Percentiles rank a stretch among this genome's conserved stretches.
These are phyloP conservation scores for Aspergillus sp. DNA, from an alignment of 2,329 filamentous ascomycete species.

Conservation along the genomic window DNA sequence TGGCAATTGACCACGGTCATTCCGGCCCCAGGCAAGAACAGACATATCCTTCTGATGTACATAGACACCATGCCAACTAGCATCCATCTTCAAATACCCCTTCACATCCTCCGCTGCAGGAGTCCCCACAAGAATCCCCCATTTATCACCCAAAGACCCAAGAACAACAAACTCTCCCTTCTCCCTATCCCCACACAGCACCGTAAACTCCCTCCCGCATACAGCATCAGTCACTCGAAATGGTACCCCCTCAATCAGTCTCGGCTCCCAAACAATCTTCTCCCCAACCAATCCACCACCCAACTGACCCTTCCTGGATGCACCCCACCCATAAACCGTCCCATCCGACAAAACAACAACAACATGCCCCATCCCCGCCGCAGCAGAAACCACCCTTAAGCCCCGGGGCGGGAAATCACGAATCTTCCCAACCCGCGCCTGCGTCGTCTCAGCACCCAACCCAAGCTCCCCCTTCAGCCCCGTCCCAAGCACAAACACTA, in stretches of 20 bases:
- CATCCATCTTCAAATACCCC: conserved; percentile 64
- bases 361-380: conserved; percentile 75
- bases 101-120: conserved; percentile 49
- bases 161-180: conserved; percentile 65
- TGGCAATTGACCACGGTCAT: conserved; percentile 80
- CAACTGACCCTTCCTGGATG: conserved; percentile 79
- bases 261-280: conserved; percentile 58
- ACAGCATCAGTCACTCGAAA: conserved; percentile 68
- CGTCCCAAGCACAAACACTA: conserved; percentile 63
- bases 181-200: conserved; percentile 57
- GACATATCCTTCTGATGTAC: conserved; percentile 62
- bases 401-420: conserved; percentile 63
- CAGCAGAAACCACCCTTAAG: conserved; percentile 62
- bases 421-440: conserved; percentile 47
- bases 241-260: conserved; percentile 56
- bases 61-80: conserved; percentile 82
- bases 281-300: conserved; percentile 55
- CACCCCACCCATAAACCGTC: conserved; percentile 84
- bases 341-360: conserved; percentile 73
- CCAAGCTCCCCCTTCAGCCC: conserved; percentile 73
- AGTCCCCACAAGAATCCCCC: conserved; percentile 60
- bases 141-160: conserved; percentile 67
- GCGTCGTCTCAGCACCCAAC: conserved; percentile 45
- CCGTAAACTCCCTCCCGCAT: conserved; percentile 85
- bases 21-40: conserved; percentile 74